Evolutionary conservation across 163 green algal genomes (phyloP), one percentile per base, ranked within the genome.

Genomic region (Chlamydomonas reinhardtii): DNA sequence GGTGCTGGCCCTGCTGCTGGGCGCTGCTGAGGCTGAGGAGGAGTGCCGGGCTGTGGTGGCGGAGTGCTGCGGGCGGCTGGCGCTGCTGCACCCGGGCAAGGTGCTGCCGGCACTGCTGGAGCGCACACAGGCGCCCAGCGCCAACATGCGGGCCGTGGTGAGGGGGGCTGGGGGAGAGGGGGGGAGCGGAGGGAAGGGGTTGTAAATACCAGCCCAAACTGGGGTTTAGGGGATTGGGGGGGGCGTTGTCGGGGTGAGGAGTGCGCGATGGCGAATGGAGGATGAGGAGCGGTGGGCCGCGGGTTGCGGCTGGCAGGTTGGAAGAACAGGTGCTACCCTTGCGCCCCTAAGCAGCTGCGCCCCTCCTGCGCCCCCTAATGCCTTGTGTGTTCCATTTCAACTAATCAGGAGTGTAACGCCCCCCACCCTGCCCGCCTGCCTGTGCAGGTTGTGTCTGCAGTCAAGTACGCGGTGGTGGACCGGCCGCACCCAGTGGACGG

Each of bases 1-100:
- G 89, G 91, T 96, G 72, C 86, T 96, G 77, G 75, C 86, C 17
- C 90, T 97, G 89, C 82, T 94, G 88, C 88, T 97, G 78, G 77
- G 91, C 61, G 94, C 85, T 35, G 91, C 92, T 16, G 92, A 77
- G 22, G 72, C 43, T 9, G 95, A 98, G 87, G 96, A 97, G 90
- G 96, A 97, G 91, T 98, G 90, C 91, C 90, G 95, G 48, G 95
- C 94, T 54, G 94, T 98, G 25, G 95, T 98, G 32, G 94, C 97
- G 14, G 97, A 99, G 91, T 99, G 97, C 94, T 91, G 98, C 71
- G 97, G 97, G 43, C 92, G 94, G 66, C 88, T 98, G 76, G 94
- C 95, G 39, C 92, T 97, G 86, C 92, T 98, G 43, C 82, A 94
- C 76, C 90, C 95, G 0, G 81, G 8, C 73, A 59, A 61, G 31